A percentile compares a stretch with the other conserved stretches of the same genome.
phyloP scores from a whole-genome alignment of 2,329 filamentous ascomycete genomes.

The Colletotrichum graminicola region DNA sequence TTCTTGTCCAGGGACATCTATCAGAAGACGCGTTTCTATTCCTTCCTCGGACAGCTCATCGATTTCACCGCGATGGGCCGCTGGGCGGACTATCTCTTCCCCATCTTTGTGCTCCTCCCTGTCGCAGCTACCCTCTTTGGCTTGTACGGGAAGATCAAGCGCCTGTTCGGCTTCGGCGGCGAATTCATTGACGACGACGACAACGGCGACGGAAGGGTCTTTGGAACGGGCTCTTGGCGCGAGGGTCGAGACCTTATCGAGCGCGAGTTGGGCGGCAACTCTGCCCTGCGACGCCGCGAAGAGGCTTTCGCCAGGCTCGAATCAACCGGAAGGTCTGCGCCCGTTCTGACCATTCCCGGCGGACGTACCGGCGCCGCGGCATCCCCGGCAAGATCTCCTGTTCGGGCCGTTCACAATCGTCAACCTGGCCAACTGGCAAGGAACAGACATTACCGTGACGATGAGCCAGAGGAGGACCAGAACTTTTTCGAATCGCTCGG shows the following conservation, averaged over 20 bases:
- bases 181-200: conserved; percentile 82
- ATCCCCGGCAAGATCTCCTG: conserved; percentile 57
- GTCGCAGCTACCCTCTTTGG: conserved; percentile 90
- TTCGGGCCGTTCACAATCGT: conserved; percentile 55
- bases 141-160: conserved; percentile 85
- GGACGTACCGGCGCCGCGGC: conserved; percentile 50
- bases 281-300: conserved; percentile 63
- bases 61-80: conserved; percentile 84
- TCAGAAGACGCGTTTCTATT: conserved; percentile 84
- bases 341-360: conserved; percentile 63
- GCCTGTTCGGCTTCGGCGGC: conserved; percentile 80
- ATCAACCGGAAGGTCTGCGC: conserved; percentile 54
- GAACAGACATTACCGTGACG: conserved; percentile 51
- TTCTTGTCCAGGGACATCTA: conserved; percentile 83
- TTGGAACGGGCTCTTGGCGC: conserved; percentile 87
- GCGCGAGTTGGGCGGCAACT: conserved; percentile 79
- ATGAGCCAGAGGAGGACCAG: conserved; percentile 77
- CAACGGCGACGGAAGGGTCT: conserved; percentile 71
- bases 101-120: conserved; percentile 86
- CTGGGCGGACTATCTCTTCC: conserved; percentile 90
- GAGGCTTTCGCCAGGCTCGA: conserved; percentile 55
- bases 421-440: conserved; percentile 45
- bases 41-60: conserved; percentile 86
- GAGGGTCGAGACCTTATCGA: conserved; percentile 94
- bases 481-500: conserved; percentile 87